Evolutionary conservation across 2,329 filamentous ascomycete species (phyloP), one percentile per base, ranked within the genome.

Genomic region (Pseudocercospora musae): DNA sequence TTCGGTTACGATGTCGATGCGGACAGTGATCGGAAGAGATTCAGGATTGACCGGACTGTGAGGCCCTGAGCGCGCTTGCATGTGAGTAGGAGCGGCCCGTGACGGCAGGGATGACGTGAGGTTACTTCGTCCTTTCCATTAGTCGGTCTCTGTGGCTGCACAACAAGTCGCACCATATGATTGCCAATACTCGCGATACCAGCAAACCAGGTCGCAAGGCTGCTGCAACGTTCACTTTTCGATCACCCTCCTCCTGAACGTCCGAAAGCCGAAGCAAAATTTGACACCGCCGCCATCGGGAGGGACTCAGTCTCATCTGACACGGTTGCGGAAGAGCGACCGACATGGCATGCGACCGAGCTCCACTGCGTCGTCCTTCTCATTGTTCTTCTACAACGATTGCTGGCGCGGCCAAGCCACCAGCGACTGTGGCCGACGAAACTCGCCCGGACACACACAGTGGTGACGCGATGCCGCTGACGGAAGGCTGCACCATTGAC

Each of bases 1-100:
- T 79, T 82, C 60, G 82, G 84, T 23, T 62, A 68, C 23, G 66
- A 69, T 42, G 57, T 60, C 54, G 59, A 61, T 27, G 62, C 60
- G 58, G 53, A 65, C 6, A 64, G 58, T 52, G 62, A 58, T n/a
- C 65, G 55, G 53, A 62, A 64, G 50, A 53, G 58, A 9, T 66
- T 72, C 25, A 73, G 69, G 29, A 70, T 75, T 52, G 66, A 69
- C 59, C 60, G 67, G 10, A 66, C 55, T 54, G 67, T 69, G 31
- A 62, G 60, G 46, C 67, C 66, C 58, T 69, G 67, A 69, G 54
- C 15, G 37, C 37, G 7, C 37, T 40, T 18, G 37, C 37, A 40
- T 40, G 37, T 40, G 37, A 40, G 37, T 8, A 40, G 37, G 37
- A 4, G 37, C 37, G 37, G 37, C 37, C 37, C 15, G 37, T 18